Conservation (phyloP, 441 rosid genomes). For the Pelargonium australe region DNA sequence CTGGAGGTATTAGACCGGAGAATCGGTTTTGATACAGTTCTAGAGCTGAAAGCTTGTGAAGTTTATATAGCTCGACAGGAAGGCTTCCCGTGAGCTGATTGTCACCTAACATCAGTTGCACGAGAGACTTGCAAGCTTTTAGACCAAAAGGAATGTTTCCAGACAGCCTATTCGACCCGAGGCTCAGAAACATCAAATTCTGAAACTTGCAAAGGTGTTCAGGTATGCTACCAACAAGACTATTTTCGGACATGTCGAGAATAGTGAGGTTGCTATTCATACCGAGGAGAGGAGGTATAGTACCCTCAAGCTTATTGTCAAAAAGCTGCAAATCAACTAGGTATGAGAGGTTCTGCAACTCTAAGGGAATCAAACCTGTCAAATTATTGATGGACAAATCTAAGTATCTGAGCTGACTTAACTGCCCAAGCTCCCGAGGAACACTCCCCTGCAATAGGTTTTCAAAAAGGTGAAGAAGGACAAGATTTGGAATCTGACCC, state of each 20-base stretch:
- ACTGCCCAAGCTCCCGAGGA: slow-evolving; percentile 57
- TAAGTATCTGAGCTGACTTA: slow-evolving; percentile 35
- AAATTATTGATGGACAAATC: slow-evolving; percentile 81
- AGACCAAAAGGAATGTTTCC: slow-evolving; percentile 70
- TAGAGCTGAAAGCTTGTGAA: slow-evolving; percentile 74
- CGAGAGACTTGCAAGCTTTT: slow-evolving; percentile 51
- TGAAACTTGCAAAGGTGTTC: slow-evolving; percentile 60
- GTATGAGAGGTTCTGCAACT: slow-evolving; percentile 61
- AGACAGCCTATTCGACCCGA: slow-evolving; percentile 55
- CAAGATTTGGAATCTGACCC: slow-evolving; percentile 53
- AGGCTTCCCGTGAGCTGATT: slow-evolving; percentile 72
- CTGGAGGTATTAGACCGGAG: slow-evolving; percentile 66
- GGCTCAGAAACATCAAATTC: slow-evolving; percentile 60
- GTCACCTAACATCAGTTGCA: slow-evolving; percentile 67
- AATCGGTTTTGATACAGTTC: slow-evolving; percentile 78
- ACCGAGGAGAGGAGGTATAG: slow-evolving; percentile 70
- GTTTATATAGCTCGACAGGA: slow-evolving; percentile 74
- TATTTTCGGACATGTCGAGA: slow-evolving; percentile 70
- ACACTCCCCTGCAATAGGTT: slow-evolving; percentile 62
- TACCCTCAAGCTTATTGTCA: slow-evolving; percentile 57
- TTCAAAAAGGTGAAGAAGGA: slow-evolving; percentile 62
- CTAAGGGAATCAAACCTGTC: slow-evolving; percentile 69
- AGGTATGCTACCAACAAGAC: slow-evolving; percentile 70
- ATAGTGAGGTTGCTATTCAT: slow-evolving; percentile 72
- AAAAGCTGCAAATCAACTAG: slow-evolving; percentile 80